Evolutionary conservation across 306 rosid genomes (phyloP), one percentile per base, ranked within the genome.

Genomic region (Abrus pulchellus): DNA sequence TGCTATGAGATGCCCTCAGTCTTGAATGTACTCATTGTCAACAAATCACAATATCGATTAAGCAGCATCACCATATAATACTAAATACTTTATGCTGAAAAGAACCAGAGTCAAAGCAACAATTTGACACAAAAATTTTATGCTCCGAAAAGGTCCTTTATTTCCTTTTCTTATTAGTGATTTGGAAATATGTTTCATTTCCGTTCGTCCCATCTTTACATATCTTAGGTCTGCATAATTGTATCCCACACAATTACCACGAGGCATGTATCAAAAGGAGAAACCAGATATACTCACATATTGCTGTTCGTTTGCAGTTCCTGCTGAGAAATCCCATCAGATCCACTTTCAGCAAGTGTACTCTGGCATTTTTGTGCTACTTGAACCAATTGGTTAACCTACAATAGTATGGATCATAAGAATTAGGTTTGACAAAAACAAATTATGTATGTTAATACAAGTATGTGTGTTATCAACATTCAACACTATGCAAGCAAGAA

Each of bases 351-450:
- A 75, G 94, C 82, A 49, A 94, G 81, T 43, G 88, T 87, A 73
- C 84, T 90, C 83, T 92, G 98, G 82, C 97, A 92, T 77, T 89
- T 94, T 85, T 92, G 93, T 34, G 97, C 96, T 62, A 92, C 96
- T 81, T 90, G 98, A 78, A 94, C 86, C 83, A 94, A 82, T 74
- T 94, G 98, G 79, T 87, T 85, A 41, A 94, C 98, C 98, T 94
- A 85, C 48, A 88, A 71, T 45, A 78, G 11, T 69, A 7, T 32
- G 67, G 72, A 56, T 56, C 3, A 48, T 76, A 53, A 27, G 48
- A 80, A 40, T n/a, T 44, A 55, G 72, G 13, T 53, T 63, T 45
- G 36, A 70, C 28, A 71, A 33, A 1, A 43, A 27, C 43, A 61
- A 61, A 29, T 8, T 36, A 20, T 14, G 20, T 44, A 48, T 5